Percentiles rank a stretch among this genome's conserved stretches.
These are phyloP conservation scores for Oryza longistaminata DNA, from an alignment of 176 grass and related monocot genomes.

Conservation along the genomic window DNA sequence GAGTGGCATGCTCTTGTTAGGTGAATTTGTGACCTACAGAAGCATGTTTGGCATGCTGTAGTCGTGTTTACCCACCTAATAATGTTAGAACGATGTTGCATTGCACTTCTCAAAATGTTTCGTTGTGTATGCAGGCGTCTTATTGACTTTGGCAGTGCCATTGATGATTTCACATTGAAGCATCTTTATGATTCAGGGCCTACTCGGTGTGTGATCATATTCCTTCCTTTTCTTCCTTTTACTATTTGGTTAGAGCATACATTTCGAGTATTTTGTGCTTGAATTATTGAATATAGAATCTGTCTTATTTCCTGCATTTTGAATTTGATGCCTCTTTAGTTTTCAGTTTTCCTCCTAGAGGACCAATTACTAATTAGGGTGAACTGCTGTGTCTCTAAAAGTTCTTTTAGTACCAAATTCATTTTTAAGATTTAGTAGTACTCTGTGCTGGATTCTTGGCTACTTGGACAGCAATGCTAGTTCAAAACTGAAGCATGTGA, in stretches of 20 bases:
- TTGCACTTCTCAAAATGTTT: conserved; percentile 19
- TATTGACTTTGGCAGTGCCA: conserved; percentile 97
- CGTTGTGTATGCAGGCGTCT: conserved; percentile 64
- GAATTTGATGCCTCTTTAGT: background rate
- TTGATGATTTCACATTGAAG: conserved; percentile 97
- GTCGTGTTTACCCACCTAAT: background rate
- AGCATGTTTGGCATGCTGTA: background rate
- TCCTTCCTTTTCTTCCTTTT: conserved; percentile 30
- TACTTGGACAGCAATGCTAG: background rate
- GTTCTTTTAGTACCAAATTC: background rate
- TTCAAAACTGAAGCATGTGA: conserved; percentile 2
- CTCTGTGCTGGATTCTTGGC: conserved; percentile 1
- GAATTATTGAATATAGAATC: background rate
- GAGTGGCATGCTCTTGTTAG: background rate
- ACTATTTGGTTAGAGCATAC: conserved; percentile 9
- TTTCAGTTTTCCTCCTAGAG: background rate
- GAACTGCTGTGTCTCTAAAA: background rate
- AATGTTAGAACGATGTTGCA: conserved; percentile 9
- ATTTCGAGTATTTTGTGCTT: background rate
- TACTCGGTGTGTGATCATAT: conserved; percentile 61
- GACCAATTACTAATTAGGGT: too few species aligned
- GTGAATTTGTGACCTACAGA: conserved; percentile 14
- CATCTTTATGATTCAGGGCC: conserved; percentile 86
- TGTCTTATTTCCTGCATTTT: conserved; percentile 17
- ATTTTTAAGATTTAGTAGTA: conserved; percentile 8